phyloP scores from a whole-genome alignment of 2,329 filamentous ascomycete species.

The Alternaria sp. region DNA sequence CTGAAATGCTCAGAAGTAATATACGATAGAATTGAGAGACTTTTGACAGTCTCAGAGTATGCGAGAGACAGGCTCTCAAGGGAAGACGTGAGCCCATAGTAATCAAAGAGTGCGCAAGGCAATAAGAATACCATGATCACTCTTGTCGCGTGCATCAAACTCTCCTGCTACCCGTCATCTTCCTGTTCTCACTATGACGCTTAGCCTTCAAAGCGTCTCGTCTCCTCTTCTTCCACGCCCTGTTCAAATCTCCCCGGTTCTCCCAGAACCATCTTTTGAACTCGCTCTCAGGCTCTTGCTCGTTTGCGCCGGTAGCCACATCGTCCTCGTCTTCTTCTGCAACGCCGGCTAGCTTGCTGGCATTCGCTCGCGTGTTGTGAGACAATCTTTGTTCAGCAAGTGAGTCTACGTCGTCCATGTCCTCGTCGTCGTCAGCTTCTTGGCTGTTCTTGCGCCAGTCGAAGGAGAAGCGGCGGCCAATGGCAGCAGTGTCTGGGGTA shows the following conservation, averaged over 20 bases:
- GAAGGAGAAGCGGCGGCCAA: slow-evolving; percentile 70
- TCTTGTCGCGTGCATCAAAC: background rate
- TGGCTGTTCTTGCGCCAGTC: slow-evolving; percentile 51
- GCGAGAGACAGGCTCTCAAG: background rate
- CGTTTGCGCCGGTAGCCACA: slow-evolving; percentile 17
- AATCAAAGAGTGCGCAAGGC: background rate
- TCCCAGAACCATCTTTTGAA: slow-evolving; percentile 71
- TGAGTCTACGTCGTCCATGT: slow-evolving; percentile 31
- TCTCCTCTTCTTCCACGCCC: slow-evolving; percentile 64
- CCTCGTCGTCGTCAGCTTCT: slow-evolving; percentile 58
- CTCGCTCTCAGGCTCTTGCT: slow-evolving; percentile 61
- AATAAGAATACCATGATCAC: background rate
- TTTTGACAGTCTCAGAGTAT: background rate
- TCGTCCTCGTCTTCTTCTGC: slow-evolving; percentile 42
- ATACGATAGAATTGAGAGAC: background rate
- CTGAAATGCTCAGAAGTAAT: background rate
- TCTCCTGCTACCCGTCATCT: slow-evolving; percentile 44
- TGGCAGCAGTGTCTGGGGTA: slow-evolving; percentile 90
- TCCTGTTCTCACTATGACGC: slow-evolving; percentile 67
- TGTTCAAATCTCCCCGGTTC: slow-evolving; percentile 58
- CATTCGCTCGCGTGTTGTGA: slow-evolving; percentile 44
- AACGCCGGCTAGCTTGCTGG: slow-evolving; percentile 28
- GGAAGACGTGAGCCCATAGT: background rate
- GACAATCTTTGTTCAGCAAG: slow-evolving; percentile 38
- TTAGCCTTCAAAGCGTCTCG: slow-evolving; percentile 68